Base-by-base conservation (phyloP, 108 stramenopile species). In the Stephanodiscus triporus region DNA sequence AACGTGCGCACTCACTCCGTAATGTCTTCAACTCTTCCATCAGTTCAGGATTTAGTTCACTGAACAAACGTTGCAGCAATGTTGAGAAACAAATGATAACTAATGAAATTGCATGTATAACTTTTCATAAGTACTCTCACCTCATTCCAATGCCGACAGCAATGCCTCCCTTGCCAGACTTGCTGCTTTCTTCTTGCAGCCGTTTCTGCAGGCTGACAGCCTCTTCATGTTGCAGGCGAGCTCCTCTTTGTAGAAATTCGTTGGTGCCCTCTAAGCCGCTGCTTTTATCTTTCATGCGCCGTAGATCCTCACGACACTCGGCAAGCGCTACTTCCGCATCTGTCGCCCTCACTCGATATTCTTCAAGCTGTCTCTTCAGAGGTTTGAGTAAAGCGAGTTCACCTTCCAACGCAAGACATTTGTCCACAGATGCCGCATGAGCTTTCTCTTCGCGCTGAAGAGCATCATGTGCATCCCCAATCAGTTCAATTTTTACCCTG, bases 41-140 rank as follows among this genome's bases (percentile, higher is more conserved):
- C 24, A 95, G 30, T 66, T 88, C 86, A 0, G 94, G 91, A 80
- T 95, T 95, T 17, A 95, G 68, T 58, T 95, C 94, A 45, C 88
- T 83, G 70, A 42, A n/a, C 24, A 34, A 11, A 70, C 6, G 9
- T 68, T n/a, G n/a, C n/a, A 59, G 40, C 16, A 29, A 2, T 45
- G 32, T 24, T 24, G 0, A 45, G 48, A 27, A 19, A 68, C 17
- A 22, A 22, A 22, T 64, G 10, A 50, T 34, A 61, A 49, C 30
- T 11, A 3, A 24, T 37, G 36, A 14, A 45, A 19, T 17, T 40
- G 19, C 29, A 68, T 32, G 10, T 55, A 51, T 1, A 37, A 8
- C 53, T 32, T 57, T 36, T n/a, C 61, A 6, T 30, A 2, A 19
- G 43, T 16, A 63, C 73, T 65, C 23, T 65, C 23, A 80, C 83